Evolutionary conservation across 179 eudicot species (phyloP).

Genomic region (Beta corolliflora): DNA sequence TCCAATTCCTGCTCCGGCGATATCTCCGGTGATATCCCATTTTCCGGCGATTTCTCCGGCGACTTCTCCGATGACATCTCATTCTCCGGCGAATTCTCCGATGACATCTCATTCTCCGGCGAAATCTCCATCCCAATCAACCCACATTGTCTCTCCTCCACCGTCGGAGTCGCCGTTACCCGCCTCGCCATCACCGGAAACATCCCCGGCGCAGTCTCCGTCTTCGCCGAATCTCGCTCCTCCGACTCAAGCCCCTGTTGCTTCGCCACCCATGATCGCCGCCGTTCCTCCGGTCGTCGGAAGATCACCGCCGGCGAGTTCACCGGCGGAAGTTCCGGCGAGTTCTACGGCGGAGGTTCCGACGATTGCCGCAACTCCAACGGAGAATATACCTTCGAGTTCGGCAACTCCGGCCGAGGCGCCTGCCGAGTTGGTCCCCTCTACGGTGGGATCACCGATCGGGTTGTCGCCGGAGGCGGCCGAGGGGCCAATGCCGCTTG

Average conservation of each 20-base stretch:
- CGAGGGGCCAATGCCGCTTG: slow-evolving; percentile 23
- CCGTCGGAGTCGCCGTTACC: not conserved
- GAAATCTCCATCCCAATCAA: not conserved
- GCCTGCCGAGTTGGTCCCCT: slow-evolving; percentile 17
- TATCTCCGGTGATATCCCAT: not conserved
- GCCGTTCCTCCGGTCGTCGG: slow-evolving; percentile 12
- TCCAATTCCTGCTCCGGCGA: slow-evolving; percentile 14
- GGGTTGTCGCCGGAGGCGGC: slow-evolving; percentile 22
- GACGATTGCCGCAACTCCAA: not conserved
- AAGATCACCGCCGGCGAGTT: not conserved
- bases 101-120: not conserved
- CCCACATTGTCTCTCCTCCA: not conserved
- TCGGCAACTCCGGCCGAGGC: slow-evolving; percentile 24
- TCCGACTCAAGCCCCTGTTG: not conserved
- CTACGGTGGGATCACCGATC: slow-evolving; percentile 4
- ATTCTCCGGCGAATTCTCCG: not conserved
- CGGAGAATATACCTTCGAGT: slow-evolving; percentile 22
- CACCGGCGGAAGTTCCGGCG: not conserved
- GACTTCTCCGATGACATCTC: no score
- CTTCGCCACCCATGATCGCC: not conserved
- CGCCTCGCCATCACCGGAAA: not conserved
- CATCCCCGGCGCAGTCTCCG: not conserved
- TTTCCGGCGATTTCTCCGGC: not conserved
- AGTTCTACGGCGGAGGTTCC: slow-evolving; percentile 15
- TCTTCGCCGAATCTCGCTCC: not conserved